Evolutionary conservation across 352 stramenopile species (phyloP).

Genomic region (Plasmopara viticola): DNA sequence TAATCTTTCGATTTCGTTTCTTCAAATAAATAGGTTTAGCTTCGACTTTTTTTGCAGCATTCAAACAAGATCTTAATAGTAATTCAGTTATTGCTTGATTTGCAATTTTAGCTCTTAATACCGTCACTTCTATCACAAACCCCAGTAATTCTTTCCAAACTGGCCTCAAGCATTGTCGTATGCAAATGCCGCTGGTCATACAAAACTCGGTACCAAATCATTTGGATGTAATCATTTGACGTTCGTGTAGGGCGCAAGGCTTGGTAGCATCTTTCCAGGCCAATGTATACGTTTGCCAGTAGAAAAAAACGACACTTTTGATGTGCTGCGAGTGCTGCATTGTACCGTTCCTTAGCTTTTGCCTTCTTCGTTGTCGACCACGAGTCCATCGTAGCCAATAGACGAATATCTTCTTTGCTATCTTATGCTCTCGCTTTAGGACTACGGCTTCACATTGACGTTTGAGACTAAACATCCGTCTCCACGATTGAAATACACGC

Average conservation of each 20-base stretch:
- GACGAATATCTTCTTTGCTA: constrained; percentile 2
- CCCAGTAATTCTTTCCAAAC: too few species aligned
- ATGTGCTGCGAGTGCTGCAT: constrained; percentile 29
- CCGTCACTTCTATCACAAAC: too few species aligned
- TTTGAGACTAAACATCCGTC: constrained; percentile 3
- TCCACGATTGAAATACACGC: constrained; percentile 23
- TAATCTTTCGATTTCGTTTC: too few species aligned
- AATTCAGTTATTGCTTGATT: too few species aligned
- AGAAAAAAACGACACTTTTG: constrained; percentile 44
- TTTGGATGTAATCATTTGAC: too few species aligned
- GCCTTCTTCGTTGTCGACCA: constrained; percentile 3
- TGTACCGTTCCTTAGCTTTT: constrained; percentile 14
- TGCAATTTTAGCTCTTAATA: too few species aligned
- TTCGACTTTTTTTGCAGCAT: too few species aligned
- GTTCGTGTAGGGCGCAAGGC: neutral
- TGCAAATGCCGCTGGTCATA: too few species aligned
- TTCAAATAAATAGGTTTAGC: too few species aligned
- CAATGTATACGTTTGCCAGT: constrained; percentile 74
- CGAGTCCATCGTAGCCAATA: constrained; percentile 11
- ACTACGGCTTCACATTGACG: constrained; percentile 5
- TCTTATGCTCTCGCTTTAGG: constrained; percentile 3
- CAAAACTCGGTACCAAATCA: too few species aligned
- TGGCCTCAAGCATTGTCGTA: too few species aligned
- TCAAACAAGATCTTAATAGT: too few species aligned
- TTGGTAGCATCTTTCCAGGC: constrained; percentile 51